Base-by-base conservation (phyloP, 768 basidiomycete genomes). In the Rhodotorula sphaerocarpa region DNA sequence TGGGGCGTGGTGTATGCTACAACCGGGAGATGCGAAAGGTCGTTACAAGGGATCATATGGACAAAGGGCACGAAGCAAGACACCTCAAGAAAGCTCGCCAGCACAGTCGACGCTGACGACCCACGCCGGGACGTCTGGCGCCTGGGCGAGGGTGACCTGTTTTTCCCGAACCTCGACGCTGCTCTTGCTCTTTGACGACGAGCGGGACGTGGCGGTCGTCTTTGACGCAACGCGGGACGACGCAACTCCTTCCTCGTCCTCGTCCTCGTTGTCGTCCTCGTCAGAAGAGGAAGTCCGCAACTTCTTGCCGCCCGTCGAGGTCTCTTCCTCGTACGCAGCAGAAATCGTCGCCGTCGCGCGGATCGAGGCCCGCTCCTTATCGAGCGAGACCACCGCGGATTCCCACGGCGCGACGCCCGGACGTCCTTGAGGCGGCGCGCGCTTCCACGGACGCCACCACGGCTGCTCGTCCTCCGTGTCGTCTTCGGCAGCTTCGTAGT, bases 81-180 rank as follows among this genome's bases (percentile, higher is more conserved):
- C 27, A 47, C 16, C 28, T 7, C 9, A 27, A 3, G 43, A 15
- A 9, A 44, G 42, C 33, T 65, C 63, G 10, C n/a, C 47, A 5
- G 44, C 31, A 20, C 63, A 65, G 5, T 65, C 63, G 31, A 65
- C 63, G 11, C 53, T 50, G 14, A 65, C 57, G 16, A 65, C 50
- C 50, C 50, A 51, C 23, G 23, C 50, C 33, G 31, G n/a, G n/a
- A 9, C 50, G 46, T 30, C 28, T 47, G 28, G 18, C 56, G 10
- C 23, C 27, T 5, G 5, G 1, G 23, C 28, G 3, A 57, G 21
- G 6, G 10, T 21, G 21, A 57, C 28, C 39, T 42, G 7, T n/a
- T 30, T 9, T 20, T 39, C 46, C 23, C 12, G 23, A 25, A 50
- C 48, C 28, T 15, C 53, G 7, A 27, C 45, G 39, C 41, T 51